Evolutionary conservation across 352 stramenopile species (phyloP), one percentile per base, ranked within the genome.

Genomic region (Phytophthora ramorum): DNA sequence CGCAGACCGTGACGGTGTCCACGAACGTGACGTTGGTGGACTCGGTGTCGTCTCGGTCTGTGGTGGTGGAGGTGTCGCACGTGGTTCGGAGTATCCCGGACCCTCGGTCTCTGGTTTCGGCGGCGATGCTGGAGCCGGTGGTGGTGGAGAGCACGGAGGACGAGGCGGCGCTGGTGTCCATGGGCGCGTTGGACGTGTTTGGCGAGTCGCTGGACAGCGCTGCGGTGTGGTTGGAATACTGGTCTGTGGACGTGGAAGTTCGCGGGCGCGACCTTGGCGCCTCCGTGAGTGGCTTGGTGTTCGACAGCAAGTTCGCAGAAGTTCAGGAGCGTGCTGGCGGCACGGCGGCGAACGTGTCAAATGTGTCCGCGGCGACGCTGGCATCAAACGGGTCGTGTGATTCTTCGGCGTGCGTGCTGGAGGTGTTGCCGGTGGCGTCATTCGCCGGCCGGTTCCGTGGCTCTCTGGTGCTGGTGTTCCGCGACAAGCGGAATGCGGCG

Each of bases 11-110:
- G 53, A 30, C 52, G 22, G 64, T 77, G 52, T 71, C 52, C 17
- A 70, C 45, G 53, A 77, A 73, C 58, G 64, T 77, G 69, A 75
- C 64, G 24, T 19, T 28, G 24, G 24, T n/a, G n/a, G n/a, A n/a
- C n/a, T n/a, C n/a, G n/a, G n/a, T n/a, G n/a, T n/a, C n/a, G n/a
- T n/a, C n/a, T n/a, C n/a, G n/a, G n/a, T n/a, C n/a, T n/a, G n/a
- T n/a, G n/a, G n/a, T n/a, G n/a, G n/a, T n/a, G n/a, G n/a, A n/a
- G n/a, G n/a, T n/a, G n/a, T n/a, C n/a, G n/a, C n/a, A n/a, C n/a
- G n/a, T n/a, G n/a, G n/a, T n/a, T n/a, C n/a, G n/a, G n/a, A n/a
- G n/a, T n/a, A n/a, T n/a, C n/a, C n/a, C n/a, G n/a, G n/a, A n/a
- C n/a, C n/a, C n/a, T n/a, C n/a, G n/a, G n/a, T n/a, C n/a, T n/a